Evolutionary conservation across 108 stramenopile species (phyloP), one percentile per base, ranked within the genome.

Genomic region (Chaetoceros muelleri): DNA sequence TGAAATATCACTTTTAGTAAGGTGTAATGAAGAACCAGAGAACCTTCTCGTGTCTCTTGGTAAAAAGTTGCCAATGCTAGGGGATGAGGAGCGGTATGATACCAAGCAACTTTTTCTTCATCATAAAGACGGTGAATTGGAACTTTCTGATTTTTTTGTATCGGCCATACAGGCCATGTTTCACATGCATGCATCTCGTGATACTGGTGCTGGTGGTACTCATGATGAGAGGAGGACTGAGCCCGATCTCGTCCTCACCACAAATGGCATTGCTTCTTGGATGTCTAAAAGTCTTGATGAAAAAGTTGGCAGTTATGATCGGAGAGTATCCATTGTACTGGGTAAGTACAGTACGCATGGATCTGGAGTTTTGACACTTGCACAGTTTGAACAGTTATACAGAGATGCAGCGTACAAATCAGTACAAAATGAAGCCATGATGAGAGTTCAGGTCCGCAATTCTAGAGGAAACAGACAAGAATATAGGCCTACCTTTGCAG

Each of bases 1-100:
- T 8, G 87, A 89, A 58, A 82, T 90, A 26, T 66, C 79, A 0
- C 68, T 77, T 70, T 61, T 85, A 52, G 69, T 90, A 23, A 72
- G 85, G 20, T 90, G 89, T 71, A 84, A 86, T 59, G 63, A 78
- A 49, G 40, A 55, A 30, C 89, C 89, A 10, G 64, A 72, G 34
- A 60, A 75, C 10, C 52, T 90, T 45, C 57, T 90, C 7, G 54
- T 86, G 25, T 52, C 46, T 0, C 71, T 69, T 58, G 88, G 88
- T 10, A 47, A 78, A 53, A 80, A 73, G 8, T 29, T 84, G 47
- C 72, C 84, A 7, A 70, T 72, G 24, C 30, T 89, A 53, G 83
- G 84, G 8, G 58, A 73, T 29, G 65, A 55, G 2, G 69, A 79
- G 54, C 57, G 59, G 55, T 67, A 80, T 44, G 53, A 75, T 44